These are phyloP conservation scores for Trichoderma citrinoviride DNA, from an alignment of 2,329 filamentous ascomycete species.

Conservation along the genomic window DNA sequence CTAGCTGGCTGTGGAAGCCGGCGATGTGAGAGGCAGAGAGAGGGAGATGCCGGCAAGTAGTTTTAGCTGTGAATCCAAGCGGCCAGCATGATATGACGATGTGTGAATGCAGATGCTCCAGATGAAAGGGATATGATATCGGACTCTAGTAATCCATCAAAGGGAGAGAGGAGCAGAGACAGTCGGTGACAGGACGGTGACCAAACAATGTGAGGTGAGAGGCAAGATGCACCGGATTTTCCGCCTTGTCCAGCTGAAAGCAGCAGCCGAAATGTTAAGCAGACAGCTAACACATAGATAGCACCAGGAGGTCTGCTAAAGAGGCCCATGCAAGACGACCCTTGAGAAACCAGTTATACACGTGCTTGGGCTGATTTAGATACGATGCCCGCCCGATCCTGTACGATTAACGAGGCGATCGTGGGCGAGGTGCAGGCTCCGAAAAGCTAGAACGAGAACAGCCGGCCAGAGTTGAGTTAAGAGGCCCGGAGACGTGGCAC, in stretches of 20 bases:
- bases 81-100: neutral
- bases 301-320: neutral
- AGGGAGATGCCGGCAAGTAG: too few species aligned
- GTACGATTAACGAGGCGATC: constrained; percentile 11
- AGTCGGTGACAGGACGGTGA: neutral
- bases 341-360: neutral
- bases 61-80: neutral
- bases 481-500: constrained; percentile 7
- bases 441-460: constrained; percentile 10
- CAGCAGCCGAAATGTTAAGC: neutral
- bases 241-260: neutral
- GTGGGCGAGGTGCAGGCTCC: constrained; percentile 9
- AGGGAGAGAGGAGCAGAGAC: neutral
- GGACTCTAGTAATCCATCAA: neutral
- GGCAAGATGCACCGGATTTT: too few species aligned
- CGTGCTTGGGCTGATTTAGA: neutral
- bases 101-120: neutral
- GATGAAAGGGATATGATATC: neutral
- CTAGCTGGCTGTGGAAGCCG: neutral
- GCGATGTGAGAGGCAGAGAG: neutral
- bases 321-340: neutral
- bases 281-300: neutral
- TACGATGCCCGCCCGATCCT: neutral
- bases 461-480: constrained; percentile 13
- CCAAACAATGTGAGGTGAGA: neutral